A percentile compares a stretch with the other conserved stretches of the same genome.
Evolutionary conservation across 169 alveolate species (phyloP).

Genomic region (Plasmodium malariae): DNA sequence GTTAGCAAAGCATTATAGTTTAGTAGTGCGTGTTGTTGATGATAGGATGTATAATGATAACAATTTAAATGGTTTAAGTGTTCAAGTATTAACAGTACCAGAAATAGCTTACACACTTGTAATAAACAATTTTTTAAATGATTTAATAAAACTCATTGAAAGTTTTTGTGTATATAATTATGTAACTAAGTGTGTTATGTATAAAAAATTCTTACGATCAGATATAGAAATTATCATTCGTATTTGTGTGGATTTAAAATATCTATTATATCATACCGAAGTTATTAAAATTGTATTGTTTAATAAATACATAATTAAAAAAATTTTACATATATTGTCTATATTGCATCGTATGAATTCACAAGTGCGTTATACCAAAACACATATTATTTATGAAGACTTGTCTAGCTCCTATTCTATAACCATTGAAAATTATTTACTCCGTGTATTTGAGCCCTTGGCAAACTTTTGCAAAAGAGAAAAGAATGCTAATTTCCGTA

Average conservation of each 20-base stretch:
- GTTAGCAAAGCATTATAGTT: conserved; percentile 30
- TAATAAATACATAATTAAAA: conserved; percentile 46
- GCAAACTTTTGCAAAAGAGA: conserved; percentile 69
- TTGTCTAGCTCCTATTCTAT: conserved; percentile 47
- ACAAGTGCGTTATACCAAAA: conserved; percentile 41
- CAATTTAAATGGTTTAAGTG: conserved; percentile 33
- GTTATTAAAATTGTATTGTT: conserved; percentile 43
- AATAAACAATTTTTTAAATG: conserved; percentile 64
- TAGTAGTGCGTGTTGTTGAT: conserved; percentile 24
- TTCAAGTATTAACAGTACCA: conserved; percentile 57
- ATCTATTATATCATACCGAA: conserved; percentile 54
- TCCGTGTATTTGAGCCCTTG: conserved; percentile 56
- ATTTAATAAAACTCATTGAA: conserved; percentile 42
- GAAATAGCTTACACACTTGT: conserved; percentile 69
- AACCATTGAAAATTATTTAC: conserved; percentile 50
- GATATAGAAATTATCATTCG: conserved; percentile 63
- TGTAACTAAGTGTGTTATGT: conserved; percentile 49
- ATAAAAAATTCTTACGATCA: conserved; percentile 21
- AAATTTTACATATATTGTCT: conserved; percentile 18
- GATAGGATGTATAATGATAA: conserved; percentile 26
- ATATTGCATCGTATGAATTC: conserved; percentile 51
- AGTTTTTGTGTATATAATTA: conserved; percentile 26
- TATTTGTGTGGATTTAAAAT: conserved; percentile 60
- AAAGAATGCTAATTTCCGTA: conserved; percentile 54
- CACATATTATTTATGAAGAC: conserved; percentile 63